A percentile compares a stretch with the other conserved stretches of the same genome.
phyloP scores from a whole-genome alignment of 768 basidiomycete species.

The Macrolepiota albuminosa region DNA sequence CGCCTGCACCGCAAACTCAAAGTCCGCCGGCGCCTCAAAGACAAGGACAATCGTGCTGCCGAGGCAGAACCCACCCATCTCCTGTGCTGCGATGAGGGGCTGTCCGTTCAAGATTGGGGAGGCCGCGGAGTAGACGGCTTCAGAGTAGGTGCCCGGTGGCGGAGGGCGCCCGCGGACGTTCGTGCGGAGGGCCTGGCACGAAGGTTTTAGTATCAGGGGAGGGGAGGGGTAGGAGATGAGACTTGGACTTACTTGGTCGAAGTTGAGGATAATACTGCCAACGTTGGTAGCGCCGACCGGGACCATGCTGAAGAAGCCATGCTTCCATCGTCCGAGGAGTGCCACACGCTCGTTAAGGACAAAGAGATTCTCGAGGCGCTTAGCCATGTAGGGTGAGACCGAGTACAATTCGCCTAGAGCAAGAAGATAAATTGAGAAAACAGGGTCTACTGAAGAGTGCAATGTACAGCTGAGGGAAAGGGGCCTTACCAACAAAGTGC shows the following conservation, averaged over 20 bases:
- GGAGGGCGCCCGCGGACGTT: conserved; percentile 73
- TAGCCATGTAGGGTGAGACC: conserved; percentile 94
- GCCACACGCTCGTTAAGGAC: conserved; percentile 99
- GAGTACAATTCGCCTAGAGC: conserved; percentile 83
- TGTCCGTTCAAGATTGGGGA: conserved; percentile 83
- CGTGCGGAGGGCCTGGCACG: conserved; percentile 70
- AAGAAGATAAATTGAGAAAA: background rate
- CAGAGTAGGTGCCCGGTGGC: conserved; percentile 83
- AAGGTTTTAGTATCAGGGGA: conserved; percentile 1
- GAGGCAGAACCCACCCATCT: conserved; percentile 96
- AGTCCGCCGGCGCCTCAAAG: conserved; percentile 87
- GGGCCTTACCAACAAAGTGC: conserved; percentile 78
- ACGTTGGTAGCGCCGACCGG: conserved; percentile 99
- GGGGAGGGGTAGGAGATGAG: background rate
- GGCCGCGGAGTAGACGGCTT: conserved; percentile 87
- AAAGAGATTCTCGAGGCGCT: conserved; percentile 86
- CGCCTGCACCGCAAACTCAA: conserved; percentile 69
- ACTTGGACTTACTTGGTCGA: conserved; percentile 63
- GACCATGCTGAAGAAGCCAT: conserved; percentile 96
- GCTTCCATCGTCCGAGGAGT: conserved; percentile 87
- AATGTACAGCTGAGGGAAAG: conserved; percentile 3
- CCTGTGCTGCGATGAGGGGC: conserved; percentile 81
- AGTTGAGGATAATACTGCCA: conserved; percentile 93
- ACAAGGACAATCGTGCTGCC: conserved; percentile 96
- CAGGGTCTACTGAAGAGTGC: background rate